Conservation (phyloP, 1,284 basidiomycete genomes). For the Xanthoconium separans region DNA sequence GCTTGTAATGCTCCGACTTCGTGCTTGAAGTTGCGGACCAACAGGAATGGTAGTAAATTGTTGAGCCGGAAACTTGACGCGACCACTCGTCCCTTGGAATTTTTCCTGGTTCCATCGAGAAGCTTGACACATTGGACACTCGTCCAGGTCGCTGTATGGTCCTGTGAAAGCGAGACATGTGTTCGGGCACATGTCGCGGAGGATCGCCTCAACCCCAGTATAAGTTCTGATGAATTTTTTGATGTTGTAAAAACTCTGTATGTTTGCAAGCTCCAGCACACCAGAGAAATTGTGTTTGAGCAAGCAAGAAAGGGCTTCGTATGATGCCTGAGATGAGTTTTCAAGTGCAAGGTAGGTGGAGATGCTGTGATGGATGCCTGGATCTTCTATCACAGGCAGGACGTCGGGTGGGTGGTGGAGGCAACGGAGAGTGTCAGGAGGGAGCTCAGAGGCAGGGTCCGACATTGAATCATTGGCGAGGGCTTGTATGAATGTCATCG, state of each 20-base stretch:
- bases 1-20: background rate
- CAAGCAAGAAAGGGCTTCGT: background rate
- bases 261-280: background rate
- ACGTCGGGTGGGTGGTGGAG: background rate
- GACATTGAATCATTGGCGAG: background rate
- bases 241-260: slow-evolving; percentile 2
- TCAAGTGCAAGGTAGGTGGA: slow-evolving; percentile 6
- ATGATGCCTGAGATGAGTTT: slow-evolving; percentile 3
- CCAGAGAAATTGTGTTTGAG: background rate
- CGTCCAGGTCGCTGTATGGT: background rate
- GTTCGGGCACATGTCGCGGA: slow-evolving; percentile 10
- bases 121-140: background rate
- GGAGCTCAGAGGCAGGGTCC: background rate
- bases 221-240: slow-evolving; percentile 1
- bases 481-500: background rate
- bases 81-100: background rate
- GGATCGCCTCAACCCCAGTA: background rate
- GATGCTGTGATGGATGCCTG: background rate
- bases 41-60: slow-evolving; percentile 7
- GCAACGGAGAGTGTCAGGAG: background rate
- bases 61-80: background rate
- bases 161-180: slow-evolving; percentile 3
- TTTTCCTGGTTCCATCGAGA: background rate
- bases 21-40: slow-evolving; percentile 5
- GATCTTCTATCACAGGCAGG: background rate